phyloP scores from a whole-genome alignment of 1,284 basidiomycete species.

The Athelia psychrophila region DNA sequence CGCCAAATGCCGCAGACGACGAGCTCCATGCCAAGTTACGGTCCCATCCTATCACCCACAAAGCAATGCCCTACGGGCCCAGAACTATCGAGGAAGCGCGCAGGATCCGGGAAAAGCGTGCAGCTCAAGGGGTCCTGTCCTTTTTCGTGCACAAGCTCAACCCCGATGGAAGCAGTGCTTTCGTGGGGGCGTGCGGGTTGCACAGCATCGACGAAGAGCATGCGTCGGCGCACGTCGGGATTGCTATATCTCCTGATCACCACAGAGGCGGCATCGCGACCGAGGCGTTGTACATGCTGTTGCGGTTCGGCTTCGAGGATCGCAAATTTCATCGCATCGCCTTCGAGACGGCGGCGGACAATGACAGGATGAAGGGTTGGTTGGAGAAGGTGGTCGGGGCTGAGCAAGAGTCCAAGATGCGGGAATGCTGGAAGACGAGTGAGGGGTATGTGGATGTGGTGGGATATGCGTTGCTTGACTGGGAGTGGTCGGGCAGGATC shows the following conservation, averaged over 20 bases:
- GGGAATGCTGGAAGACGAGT: conserved; percentile 8
- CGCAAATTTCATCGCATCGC: background rate
- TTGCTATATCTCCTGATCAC: background rate
- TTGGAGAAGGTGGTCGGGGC: conserved; percentile 7
- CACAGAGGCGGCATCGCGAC: background rate
- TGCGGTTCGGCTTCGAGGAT: background rate
- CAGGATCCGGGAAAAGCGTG: background rate
- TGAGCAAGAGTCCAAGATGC: conserved; percentile 5
- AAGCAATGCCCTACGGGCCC: background rate
- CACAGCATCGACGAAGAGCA: background rate
- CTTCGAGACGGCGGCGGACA: background rate
- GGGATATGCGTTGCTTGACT: conserved; percentile 10
- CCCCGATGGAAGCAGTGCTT: background rate
- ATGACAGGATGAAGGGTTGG: background rate
- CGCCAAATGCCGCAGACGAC: background rate
- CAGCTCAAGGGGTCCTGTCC: background rate
- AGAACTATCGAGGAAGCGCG: background rate
- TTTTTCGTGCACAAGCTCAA: background rate
- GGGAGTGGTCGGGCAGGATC: conserved; percentile 11
- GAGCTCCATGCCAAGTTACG: background rate
- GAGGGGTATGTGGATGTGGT: conserved; percentile 10
- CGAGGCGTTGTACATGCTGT: background rate
- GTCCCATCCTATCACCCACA: background rate
- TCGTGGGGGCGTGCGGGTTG: background rate
- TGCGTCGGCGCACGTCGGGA: background rate